These are phyloP conservation scores for Conticribra weissflogii DNA, from an alignment of 108 stramenopile species.

Conservation along the genomic window DNA sequence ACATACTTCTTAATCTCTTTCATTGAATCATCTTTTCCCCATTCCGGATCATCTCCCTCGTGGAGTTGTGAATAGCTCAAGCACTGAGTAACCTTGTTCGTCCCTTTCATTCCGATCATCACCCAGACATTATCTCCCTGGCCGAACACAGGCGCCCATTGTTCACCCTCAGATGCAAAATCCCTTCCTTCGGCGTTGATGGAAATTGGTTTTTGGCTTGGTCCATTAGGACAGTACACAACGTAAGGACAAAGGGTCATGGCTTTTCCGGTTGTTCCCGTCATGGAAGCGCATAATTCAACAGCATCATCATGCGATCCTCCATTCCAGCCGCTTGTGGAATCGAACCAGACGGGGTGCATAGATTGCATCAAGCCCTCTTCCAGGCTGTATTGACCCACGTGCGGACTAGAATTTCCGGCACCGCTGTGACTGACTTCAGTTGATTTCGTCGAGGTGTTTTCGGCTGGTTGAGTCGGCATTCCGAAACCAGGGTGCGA, in stretches of 20 bases:
- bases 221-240: conserved; percentile 46
- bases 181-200: conserved; percentile 12
- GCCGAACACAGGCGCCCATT: conserved; percentile 40
- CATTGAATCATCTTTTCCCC: conserved; percentile 41
- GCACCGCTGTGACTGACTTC: conserved; percentile 16
- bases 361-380: conserved; percentile 9
- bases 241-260: conserved; percentile 47
- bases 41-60: conserved; percentile 36
- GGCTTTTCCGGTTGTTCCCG: conserved; percentile 6
- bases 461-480: conserved; percentile 4
- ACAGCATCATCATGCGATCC: conserved; percentile 38
- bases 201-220: conserved; percentile 20
- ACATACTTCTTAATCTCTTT: conserved; percentile 43
- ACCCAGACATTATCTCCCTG: conserved; percentile 34
- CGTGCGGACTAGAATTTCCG: conserved; percentile 20
- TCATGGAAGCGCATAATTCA: conserved; percentile 17
- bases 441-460: not conserved
- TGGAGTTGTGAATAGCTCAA: conserved; percentile 30
- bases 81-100: conserved; percentile 20
- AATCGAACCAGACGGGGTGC: conserved; percentile 29
- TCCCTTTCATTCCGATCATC: conserved; percentile 18
- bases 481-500: conserved; percentile 6
- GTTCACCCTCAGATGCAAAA: conserved; percentile 28
- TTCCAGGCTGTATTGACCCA: not conserved
- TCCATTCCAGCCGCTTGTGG: conserved; percentile 23